Evolutionary conservation across 345 rosid species (phyloP), one percentile per base, ranked within the genome.

Genomic region (Sisymbrium altissimum): DNA sequence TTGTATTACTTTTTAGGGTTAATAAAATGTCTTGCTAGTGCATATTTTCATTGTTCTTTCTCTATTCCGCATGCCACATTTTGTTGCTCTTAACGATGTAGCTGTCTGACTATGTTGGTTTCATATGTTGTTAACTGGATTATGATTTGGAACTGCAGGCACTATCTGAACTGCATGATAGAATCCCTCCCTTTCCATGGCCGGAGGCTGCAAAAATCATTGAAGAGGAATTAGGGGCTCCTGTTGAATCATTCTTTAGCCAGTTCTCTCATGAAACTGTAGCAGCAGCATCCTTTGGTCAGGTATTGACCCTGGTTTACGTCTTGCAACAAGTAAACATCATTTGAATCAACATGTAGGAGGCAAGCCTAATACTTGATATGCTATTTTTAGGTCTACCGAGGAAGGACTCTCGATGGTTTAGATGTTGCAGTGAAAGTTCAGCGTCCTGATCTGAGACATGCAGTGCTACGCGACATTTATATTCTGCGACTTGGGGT

Each of bases 271-370:
- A 89, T 77, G 96, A 93, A 75, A 89, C 97, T 48, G 85, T 89
- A 53, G 98, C 97, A 53, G 97, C 98, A 45, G 97, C 97, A 64
- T 93, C 98, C 75, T 93, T 91, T 83, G 98, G 97, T 81, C 97
- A 93, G 94, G 98, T 93, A 78, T 66, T 52, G 54, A 66, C 71
- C 40, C 29, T 41, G 15, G 12, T 61, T 19, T 39, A 46, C 30
- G 69, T 56, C 69, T 49, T 74, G 13, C 43, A 46, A 62, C 12
- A 72, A 35, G 65, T 66, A 48, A 25, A 19, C 32, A 39, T 65
- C 60, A 33, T 59, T 43, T 46, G 17, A 61, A 68, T 67, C 19
- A 71, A 15, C 63, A 41, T 67, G 29, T 38, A 25, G n/a, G 59
- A 55, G 29, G 64, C 53, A 56, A 45, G 45, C 44, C 25, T 68